Evolutionary conservation across 2,329 filamentous ascomycete genomes (phyloP).

Genomic region (Amauroascus niger): DNA sequence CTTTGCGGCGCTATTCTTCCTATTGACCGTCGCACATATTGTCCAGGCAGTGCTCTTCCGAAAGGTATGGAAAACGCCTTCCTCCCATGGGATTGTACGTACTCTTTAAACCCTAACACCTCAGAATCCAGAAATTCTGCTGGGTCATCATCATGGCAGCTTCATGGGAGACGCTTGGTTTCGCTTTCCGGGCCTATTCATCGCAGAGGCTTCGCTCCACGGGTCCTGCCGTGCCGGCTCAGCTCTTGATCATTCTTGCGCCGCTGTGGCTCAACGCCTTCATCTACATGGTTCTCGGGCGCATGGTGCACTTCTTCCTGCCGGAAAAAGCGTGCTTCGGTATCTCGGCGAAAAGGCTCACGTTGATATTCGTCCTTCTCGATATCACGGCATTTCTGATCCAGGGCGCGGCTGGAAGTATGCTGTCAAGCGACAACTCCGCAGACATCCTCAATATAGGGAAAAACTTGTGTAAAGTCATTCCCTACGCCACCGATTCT

Average conservation of each 20-base stretch:
- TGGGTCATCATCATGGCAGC: conserved; percentile 17
- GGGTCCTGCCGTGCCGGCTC: conserved; percentile 14
- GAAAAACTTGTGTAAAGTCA: conserved; percentile 21
- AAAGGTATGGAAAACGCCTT: conserved; percentile 13
- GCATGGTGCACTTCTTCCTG: conserved; percentile 39
- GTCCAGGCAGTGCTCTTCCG: conserved; percentile 13
- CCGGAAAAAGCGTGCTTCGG: conserved; percentile 32
- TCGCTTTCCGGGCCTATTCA: conserved; percentile 14
- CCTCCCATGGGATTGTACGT: not conserved
- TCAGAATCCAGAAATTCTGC: conserved; percentile 14
- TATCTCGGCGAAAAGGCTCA: conserved; percentile 32
- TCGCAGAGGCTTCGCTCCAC: conserved; percentile 10
- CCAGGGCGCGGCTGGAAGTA: conserved; percentile 15
- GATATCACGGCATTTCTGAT: conserved; percentile 30
- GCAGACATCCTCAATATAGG: conserved; percentile 17
- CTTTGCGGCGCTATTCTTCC: conserved; percentile 14
- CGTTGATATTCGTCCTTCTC: conserved; percentile 34
- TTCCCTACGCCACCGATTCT: not conserved
- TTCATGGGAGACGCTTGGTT: conserved; percentile 15
- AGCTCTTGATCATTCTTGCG: conserved; percentile 17
- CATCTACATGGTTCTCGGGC: conserved; percentile 40
- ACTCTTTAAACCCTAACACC: not conserved
- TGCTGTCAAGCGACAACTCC: conserved; percentile 19
- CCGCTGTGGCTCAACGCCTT: conserved; percentile 37
- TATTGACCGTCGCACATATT: conserved; percentile 11